Evolutionary conservation across 176 grass and related monocot genomes (phyloP), one percentile per base, ranked within the genome.

Genomic region (Tillandsia fasciculata): DNA sequence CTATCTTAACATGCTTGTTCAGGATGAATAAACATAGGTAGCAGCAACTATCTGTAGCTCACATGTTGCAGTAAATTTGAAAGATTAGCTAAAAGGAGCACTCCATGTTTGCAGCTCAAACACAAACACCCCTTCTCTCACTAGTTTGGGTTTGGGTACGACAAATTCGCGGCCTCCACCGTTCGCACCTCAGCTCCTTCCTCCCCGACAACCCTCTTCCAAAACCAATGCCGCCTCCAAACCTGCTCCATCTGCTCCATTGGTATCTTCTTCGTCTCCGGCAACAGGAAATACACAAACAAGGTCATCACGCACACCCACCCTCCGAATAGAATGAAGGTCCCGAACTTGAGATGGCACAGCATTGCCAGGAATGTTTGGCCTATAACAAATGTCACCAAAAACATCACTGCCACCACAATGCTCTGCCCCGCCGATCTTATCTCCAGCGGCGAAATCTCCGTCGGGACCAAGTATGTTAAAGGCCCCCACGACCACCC

Each of bases 401-500:
- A 59, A 72, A 95, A 90, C 70, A 77, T 12, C 69, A 85, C 70
- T 26, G 91, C 87, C 56, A 95, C 70, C 66, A 90, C 87, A 49
- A 95, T 87, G 67, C 91, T 82, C 68, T 95, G 91, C 13, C 81
- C 83, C 49, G 91, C 72, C 7, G 87, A 95, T 58, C 91, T 81
- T 68, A 95, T 78, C 81, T 95, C 91, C 26, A 90, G 79, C 14
- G 91, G 84, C 4, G 81, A 81, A 64, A 90, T 77, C 76, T 95
- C 87, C 8, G 78, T 77, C 24, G 91, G 91, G 10, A 95, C 81
- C 17, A 90, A 52, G 66, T 72, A 95, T 1, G 83, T 87, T 2
- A 95, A 79, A 63, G 91, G 91, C 8, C 91, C 91, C 91, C 87
- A 90, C 48, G 91, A 95, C 87, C 87, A 95, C 10, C 76, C 84